Percentiles rank a stretch among this genome's conserved stretches.
Evolutionary conservation across 2,329 filamentous ascomycete species (phyloP).

Genomic region (Apiospora hydei): DNA sequence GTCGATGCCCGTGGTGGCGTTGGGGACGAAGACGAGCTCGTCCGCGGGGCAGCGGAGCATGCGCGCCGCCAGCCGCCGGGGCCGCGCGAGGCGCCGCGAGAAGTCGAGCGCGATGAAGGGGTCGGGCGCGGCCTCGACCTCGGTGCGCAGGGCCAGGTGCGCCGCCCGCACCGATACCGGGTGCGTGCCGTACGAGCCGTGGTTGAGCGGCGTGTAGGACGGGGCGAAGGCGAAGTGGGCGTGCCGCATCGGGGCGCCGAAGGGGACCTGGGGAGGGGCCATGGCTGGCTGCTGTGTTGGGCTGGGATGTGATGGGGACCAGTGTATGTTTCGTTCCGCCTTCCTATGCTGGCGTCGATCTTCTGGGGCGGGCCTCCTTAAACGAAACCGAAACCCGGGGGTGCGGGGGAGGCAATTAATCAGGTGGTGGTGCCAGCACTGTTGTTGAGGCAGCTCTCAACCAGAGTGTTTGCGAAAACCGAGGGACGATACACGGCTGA

Average conservation of each 20-base stretch:
- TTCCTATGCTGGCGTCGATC: neutral
- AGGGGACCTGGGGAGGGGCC: conserved; percentile 31
- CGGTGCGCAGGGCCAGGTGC: conserved; percentile 34
- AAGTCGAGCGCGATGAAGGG: conserved; percentile 40
- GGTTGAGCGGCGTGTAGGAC: conserved; percentile 41
- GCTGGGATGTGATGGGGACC: neutral
- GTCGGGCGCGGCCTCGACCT: conserved; percentile 39
- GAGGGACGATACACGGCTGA: neutral
- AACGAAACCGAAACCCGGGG: neutral
- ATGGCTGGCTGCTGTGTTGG: neutral
- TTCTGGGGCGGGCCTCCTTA: neutral
- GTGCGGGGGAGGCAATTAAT: neutral
- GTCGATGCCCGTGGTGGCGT: conserved; percentile 70
- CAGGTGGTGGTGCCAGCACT: neutral
- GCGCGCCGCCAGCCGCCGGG: conserved; percentile 32
- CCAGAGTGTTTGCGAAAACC: neutral
- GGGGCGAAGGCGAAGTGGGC: conserved; percentile 40
- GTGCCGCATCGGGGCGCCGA: conserved; percentile 40
- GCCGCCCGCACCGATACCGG: conserved; percentile 35
- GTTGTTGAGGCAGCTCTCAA: neutral
- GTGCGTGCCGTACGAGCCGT: conserved; percentile 40
- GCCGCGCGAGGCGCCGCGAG: conserved; percentile 31
- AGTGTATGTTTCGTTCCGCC: neutral
- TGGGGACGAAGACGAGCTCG: conserved; percentile 65
- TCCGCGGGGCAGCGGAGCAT: conserved; percentile 33